Evolutionary conservation across 495 filamentous ascomycete genomes (phyloP).

Genomic region (Penicillium odoratum): DNA sequence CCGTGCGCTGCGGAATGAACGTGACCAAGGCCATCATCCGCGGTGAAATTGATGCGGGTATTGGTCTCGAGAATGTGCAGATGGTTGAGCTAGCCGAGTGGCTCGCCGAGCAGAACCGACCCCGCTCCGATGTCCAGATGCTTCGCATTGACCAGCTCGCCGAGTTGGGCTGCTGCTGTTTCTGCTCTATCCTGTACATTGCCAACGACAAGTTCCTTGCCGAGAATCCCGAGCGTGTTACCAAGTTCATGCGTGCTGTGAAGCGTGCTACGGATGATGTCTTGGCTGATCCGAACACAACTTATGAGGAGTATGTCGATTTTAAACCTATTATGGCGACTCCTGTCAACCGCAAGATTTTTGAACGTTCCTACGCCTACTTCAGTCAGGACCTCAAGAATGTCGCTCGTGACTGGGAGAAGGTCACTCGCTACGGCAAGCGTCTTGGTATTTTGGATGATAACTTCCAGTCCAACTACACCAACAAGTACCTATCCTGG

Average conservation of each 20-base stretch:
- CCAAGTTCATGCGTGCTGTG: slow-evolving; percentile 61
- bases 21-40: slow-evolving; percentile 64
- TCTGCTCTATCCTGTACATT: slow-evolving; percentile 74
- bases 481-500: slow-evolving; percentile 64
- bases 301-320: slow-evolving; percentile 65
- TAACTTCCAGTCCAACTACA: slow-evolving; percentile 64
- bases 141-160: slow-evolving; percentile 72
- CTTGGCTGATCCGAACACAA: slow-evolving; percentile 54
- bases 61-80: slow-evolving; percentile 71
- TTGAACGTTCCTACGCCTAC: slow-evolving; percentile 69
- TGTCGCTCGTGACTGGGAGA: slow-evolving; percentile 65
- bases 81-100: slow-evolving; percentile 74
- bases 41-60: slow-evolving; percentile 66
- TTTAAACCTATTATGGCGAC: slow-evolving; percentile 68
- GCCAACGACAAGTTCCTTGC: slow-evolving; percentile 64
- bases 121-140: slow-evolving; percentile 66
- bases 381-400: slow-evolving; percentile 72
- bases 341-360: slow-evolving; percentile 68
- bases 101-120: slow-evolving; percentile 59
- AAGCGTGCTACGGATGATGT: slow-evolving; percentile 69
- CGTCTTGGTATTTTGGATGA: slow-evolving; percentile 58
- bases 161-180: slow-evolving; percentile 72
- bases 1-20: slow-evolving; percentile 65
- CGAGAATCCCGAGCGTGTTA: slow-evolving; percentile 57
- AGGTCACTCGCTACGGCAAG: slow-evolving; percentile 70